A percentile compares a stretch with the other conserved stretches of the same genome.
Evolutionary conservation across 495 filamentous ascomycete genomes (phyloP).

Genomic region (Trichoderma parareesei): DNA sequence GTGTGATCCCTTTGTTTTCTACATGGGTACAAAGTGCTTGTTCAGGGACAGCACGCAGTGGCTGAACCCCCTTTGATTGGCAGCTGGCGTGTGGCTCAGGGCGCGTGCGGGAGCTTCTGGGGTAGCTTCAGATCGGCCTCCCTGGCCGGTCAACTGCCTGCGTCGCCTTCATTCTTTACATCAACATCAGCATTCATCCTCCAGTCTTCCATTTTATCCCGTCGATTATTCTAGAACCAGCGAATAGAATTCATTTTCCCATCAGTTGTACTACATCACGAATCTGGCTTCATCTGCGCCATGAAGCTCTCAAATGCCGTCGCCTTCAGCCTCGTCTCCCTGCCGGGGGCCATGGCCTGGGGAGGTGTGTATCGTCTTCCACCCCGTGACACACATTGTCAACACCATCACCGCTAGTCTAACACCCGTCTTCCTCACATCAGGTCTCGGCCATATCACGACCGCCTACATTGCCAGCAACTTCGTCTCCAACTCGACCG

Average conservation of each 20-base stretch:
- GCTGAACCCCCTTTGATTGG: slow-evolving; percentile 1
- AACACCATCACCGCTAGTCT: slow-evolving; percentile 11
- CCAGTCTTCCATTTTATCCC: background rate
- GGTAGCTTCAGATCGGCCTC: background rate
- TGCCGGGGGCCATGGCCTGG: slow-evolving; percentile 29
- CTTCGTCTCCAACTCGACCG: slow-evolving; percentile 33
- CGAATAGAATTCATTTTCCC: background rate
- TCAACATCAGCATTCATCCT: background rate
- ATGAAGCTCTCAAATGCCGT: slow-evolving; percentile 18
- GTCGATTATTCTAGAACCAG: background rate
- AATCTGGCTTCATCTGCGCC: background rate
- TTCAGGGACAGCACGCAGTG: background rate
- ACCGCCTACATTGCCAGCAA: slow-evolving; percentile 46
- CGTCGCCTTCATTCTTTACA: background rate
- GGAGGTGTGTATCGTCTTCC: slow-evolving; percentile 24
- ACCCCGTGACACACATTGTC: background rate
- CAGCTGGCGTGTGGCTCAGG: background rate
- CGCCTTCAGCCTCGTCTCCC: slow-evolving; percentile 18
- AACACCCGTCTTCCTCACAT: background rate
- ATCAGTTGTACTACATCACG: background rate
- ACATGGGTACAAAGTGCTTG: background rate
- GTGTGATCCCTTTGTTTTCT: background rate
- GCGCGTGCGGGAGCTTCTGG: background rate
- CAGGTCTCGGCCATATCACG: slow-evolving; percentile 52
- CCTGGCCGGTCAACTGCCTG: background rate